phyloP scores from a whole-genome alignment of 169 alveolate genomes.

The Perkinsus olseni region DNA sequence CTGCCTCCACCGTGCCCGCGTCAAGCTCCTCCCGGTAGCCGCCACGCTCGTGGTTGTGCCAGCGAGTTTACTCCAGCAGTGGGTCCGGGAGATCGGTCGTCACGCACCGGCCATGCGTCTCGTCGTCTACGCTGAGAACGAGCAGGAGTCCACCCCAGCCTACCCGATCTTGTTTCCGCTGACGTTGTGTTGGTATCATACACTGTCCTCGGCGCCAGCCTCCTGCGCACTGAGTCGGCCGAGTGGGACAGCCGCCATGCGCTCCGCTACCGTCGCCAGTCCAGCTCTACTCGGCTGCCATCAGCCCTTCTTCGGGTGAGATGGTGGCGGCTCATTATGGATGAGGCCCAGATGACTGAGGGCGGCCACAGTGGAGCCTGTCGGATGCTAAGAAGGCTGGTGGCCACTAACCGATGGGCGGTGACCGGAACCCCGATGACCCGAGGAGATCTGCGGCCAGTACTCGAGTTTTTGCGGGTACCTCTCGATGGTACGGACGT shows the following conservation, averaged over 20 bases:
- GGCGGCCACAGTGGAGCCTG: neutral
- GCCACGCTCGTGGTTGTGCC: slow-evolving; percentile 35
- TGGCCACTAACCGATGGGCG: neutral
- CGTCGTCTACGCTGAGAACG: neutral
- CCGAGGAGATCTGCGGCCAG: neutral
- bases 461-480: neutral
- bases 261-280: neutral
- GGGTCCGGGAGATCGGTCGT: slow-evolving; percentile 25
- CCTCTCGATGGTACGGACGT: neutral
- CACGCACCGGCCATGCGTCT: slow-evolving; percentile 4
- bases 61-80: slow-evolving; percentile 29
- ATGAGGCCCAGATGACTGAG: neutral
- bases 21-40: neutral
- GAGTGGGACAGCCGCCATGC: neutral
- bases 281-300: neutral
- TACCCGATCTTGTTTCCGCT: neutral
- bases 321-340: neutral
- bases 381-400: neutral
- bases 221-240: neutral
- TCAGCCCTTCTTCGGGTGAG: neutral
- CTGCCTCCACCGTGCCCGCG: neutral
- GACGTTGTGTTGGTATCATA: neutral
- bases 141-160: neutral
- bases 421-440: neutral
- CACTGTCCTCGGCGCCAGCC: neutral